Evolutionary conservation across 495 filamentous ascomycete genomes (phyloP), one percentile per base, ranked within the genome.

Genomic region (Chaetomium fimeti): DNA sequence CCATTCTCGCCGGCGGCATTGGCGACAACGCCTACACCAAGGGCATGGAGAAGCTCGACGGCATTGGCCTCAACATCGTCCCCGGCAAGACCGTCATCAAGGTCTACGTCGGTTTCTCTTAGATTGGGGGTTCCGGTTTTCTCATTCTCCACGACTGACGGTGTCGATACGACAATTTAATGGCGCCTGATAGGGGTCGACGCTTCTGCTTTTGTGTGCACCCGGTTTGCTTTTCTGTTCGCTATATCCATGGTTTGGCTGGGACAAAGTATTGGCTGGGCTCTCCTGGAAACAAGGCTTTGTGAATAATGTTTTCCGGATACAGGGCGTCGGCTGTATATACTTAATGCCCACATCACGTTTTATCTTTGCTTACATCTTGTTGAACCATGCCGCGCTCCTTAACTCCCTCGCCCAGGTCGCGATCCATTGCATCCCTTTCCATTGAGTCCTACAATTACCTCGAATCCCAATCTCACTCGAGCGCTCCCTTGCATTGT

Each of bases 21-120:
- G 74, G 66, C 53, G 57, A 36, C 52, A 76, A 78, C 68, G 75
- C 74, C 53, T 78, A 76, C 70, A 69, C 69, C 61, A 69, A 62
- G 48, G 76, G 75, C 57, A 72, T 72, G 65, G 75, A 76, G 71
- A 71, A 61, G 42, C 25, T 58, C 5, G 73, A 77, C 57, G 76
- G 75, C 52, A 60, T 75, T 54, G 76, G 76, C 40, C 70, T 75
- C 63, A 77, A 78, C 74, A 55, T 74, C 47, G 6, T 36, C 12
- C 13, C 66, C 49, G 68, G 68, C 57, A 27, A 40, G 18, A 45
- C 58, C 60, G 40, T 25, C 48, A 62, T 76, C 36, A 25, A 61
- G 36, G 64, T 76, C 61, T 20, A 53, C 12, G 65, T 75, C 47
- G 72, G 75, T 62, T 72, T 66, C 71, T 24, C 51, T 57, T 63